phyloP scores from a whole-genome alignment of 495 filamentous ascomycete genomes.

The Wilcoxina mikolae region DNA sequence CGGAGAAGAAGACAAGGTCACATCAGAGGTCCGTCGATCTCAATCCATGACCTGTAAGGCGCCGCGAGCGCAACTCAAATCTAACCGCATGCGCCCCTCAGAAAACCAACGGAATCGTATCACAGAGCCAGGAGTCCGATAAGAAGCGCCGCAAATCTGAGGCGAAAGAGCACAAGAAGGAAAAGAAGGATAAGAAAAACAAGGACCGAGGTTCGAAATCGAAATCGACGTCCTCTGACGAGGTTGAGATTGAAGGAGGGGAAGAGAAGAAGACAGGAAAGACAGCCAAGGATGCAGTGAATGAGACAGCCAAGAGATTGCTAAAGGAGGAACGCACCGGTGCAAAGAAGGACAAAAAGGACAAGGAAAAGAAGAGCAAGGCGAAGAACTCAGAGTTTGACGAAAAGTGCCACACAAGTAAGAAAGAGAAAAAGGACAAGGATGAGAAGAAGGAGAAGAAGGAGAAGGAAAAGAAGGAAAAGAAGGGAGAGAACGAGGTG shows the following conservation, averaged over 20 bases:
- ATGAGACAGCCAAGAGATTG: not conserved
- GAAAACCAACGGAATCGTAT: not conserved
- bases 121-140: not conserved
- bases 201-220: slow-evolving; percentile 12
- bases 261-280: slow-evolving; percentile 3
- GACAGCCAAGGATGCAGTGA: slow-evolving; percentile 9
- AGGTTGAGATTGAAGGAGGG: slow-evolving; percentile 6
- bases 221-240: not conserved
- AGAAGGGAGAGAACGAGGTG: slow-evolving; percentile 1
- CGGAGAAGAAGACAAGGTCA: not conserved
- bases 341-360: slow-evolving; percentile 12
- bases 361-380: slow-evolving; percentile 10
- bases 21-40: not conserved
- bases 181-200: slow-evolving; percentile 17
- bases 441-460: slow-evolving; percentile 24
- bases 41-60: not conserved
- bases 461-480: slow-evolving; percentile 8
- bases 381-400: not conserved
- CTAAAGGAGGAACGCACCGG: slow-evolving; percentile 14
- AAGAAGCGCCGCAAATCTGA: not conserved
- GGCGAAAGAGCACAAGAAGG: slow-evolving; percentile 1
- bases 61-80: no score
- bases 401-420: no score
- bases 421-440: not conserved
- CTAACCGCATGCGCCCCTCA: no score